phyloP scores from a whole-genome alignment of 2,329 filamentous ascomycete species.

The Leptographium lundbergii region DNA sequence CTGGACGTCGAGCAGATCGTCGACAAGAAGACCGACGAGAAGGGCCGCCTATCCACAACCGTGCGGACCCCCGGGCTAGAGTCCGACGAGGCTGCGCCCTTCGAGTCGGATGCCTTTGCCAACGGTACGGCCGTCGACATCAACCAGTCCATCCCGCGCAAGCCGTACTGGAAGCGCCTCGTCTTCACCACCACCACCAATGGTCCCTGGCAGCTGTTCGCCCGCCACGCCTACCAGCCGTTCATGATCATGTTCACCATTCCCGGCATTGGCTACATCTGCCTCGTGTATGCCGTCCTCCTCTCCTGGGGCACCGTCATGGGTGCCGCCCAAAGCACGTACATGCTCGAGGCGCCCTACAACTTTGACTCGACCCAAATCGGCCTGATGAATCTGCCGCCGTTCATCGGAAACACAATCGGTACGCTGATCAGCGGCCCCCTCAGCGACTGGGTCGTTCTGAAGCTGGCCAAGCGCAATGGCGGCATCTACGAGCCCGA shows the following conservation, averaged over 20 bases:
- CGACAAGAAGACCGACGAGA: background rate
- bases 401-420: constrained; percentile 5
- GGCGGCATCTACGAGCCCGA: constrained; percentile 3
- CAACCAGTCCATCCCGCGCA: constrained; percentile 1
- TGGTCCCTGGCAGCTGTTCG: constrained; percentile 3
- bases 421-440: constrained; percentile 1
- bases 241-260: constrained; percentile 8
- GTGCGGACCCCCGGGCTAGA: background rate
- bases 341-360: constrained; percentile 4
- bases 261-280: constrained; percentile 7
- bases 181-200: constrained; percentile 1
- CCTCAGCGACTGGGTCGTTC: constrained; percentile 4
- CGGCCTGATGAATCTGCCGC: constrained; percentile 5
- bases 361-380: constrained; percentile 5
- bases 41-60: no score
- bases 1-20: background rate
- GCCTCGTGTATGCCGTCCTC: constrained; percentile 5
- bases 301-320: constrained; percentile 4
- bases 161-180: constrained; percentile 2
- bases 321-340: constrained; percentile 3
- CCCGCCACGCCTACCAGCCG: constrained; percentile 9
- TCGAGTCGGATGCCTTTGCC: background rate
- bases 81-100: background rate
- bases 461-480: constrained; percentile 4
- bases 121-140: background rate